Conservation (phyloP, 1,284 basidiomycete genomes). For the Rhodotorula glutinis region DNA sequence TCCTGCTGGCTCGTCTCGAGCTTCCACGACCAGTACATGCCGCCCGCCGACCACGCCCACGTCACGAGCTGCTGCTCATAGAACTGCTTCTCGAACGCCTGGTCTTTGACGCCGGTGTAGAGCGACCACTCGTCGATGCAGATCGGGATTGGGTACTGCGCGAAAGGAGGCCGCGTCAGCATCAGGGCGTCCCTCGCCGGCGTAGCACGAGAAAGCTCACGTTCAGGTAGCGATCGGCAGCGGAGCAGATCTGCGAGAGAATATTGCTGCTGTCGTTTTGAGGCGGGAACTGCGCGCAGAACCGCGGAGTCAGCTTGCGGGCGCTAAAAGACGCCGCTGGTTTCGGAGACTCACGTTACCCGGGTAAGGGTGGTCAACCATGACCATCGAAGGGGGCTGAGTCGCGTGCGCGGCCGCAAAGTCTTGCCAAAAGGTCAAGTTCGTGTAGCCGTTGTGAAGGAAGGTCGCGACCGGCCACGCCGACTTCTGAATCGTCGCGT, state of each 20-base stretch:
- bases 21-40: slow-evolving; percentile 41
- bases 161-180: no score
- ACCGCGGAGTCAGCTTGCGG: neutral
- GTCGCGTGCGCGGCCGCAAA: slow-evolving; percentile 19
- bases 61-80: slow-evolving; percentile 42
- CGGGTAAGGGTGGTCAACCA: slow-evolving; percentile 45
- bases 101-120: slow-evolving; percentile 43
- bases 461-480: slow-evolving; percentile 42
- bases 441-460: slow-evolving; percentile 39
- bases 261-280: slow-evolving; percentile 40
- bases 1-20: slow-evolving; percentile 23
- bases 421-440: slow-evolving; percentile 2
- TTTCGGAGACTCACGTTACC: slow-evolving; percentile 20
- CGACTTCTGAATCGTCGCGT: slow-evolving; percentile 41
- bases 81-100: slow-evolving; percentile 41
- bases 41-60: slow-evolving; percentile 43
- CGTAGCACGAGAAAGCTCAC: neutral
- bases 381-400: slow-evolving; percentile 42
- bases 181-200: no score
- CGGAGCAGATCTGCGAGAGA: slow-evolving; percentile 42
- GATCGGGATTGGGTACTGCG: slow-evolving; percentile 43
- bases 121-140: slow-evolving; percentile 43
- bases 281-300: slow-evolving; percentile 42
- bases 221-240: slow-evolving; percentile 37
- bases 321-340: neutral